These are phyloP conservation scores for Aspergillus baeticus DNA, from an alignment of 495 filamentous ascomycete genomes.

Conservation along the genomic window DNA sequence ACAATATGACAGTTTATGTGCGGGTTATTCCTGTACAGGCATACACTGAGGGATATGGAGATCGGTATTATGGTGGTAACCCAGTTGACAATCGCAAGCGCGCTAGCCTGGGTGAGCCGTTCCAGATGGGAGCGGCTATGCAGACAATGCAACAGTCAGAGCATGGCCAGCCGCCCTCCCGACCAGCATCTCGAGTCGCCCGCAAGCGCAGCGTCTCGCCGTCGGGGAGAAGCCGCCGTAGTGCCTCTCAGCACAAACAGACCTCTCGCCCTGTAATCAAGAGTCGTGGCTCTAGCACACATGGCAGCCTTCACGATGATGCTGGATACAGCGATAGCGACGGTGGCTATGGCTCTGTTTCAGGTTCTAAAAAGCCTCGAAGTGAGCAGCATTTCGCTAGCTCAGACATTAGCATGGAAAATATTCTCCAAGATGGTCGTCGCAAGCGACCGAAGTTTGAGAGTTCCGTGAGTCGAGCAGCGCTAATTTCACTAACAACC, in stretches of 20 bases:
- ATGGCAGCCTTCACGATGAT: slow-evolving; percentile 65
- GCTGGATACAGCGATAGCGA: slow-evolving; percentile 82
- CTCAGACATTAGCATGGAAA: slow-evolving; percentile 94
- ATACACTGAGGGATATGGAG: slow-evolving; percentile 34
- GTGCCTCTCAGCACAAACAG: slow-evolving; percentile 73
- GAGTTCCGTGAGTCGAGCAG: slow-evolving; percentile 73
- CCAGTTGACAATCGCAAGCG: slow-evolving; percentile 45
- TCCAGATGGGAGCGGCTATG: slow-evolving; percentile 54
- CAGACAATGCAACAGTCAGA: slow-evolving; percentile 49
- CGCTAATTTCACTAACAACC: not conserved
- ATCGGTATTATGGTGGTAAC: slow-evolving; percentile 38
- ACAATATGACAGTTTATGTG: slow-evolving; percentile 89
- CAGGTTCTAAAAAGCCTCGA: slow-evolving; percentile 67
- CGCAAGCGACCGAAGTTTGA: slow-evolving; percentile 97
- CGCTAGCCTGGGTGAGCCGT: slow-evolving; percentile 54
- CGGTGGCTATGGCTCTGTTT: slow-evolving; percentile 66
- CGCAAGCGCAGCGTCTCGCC: slow-evolving; percentile 83
- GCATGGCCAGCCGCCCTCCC: slow-evolving; percentile 57
- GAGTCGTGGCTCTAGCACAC: slow-evolving; percentile 66
- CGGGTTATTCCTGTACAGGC: slow-evolving; percentile 69
- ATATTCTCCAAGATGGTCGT: slow-evolving; percentile 95
- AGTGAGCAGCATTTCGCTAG: slow-evolving; percentile 82
- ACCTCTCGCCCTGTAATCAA: slow-evolving; percentile 63
- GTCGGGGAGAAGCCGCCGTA: slow-evolving; percentile 71
- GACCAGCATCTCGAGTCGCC: slow-evolving; percentile 65